phyloP scores from a whole-genome alignment of 2,329 filamentous ascomycete genomes.

The Pseudocercospora macadamiae region DNA sequence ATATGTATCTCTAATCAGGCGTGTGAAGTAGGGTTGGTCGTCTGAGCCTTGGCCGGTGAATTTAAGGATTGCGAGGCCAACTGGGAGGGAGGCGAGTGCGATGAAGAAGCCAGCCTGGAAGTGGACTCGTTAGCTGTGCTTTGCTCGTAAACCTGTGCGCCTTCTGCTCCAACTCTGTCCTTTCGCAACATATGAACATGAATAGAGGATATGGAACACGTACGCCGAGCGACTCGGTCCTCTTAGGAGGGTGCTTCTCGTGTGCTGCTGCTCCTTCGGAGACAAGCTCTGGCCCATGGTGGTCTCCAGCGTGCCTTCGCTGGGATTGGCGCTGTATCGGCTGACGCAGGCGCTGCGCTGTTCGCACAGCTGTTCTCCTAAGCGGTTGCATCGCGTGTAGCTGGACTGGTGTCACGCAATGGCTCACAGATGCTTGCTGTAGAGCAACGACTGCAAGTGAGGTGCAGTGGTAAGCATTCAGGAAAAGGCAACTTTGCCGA shows the following conservation, averaged over 20 bases:
- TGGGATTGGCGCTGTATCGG: slow-evolving; percentile 40
- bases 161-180: neutral
- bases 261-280: slow-evolving; percentile 38
- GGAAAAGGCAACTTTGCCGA: neutral
- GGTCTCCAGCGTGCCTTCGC: slow-evolving; percentile 46
- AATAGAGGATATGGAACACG: slow-evolving; percentile 32
- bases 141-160: neutral
- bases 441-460: neutral
- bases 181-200: neutral
- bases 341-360: slow-evolving; percentile 43
- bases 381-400: slow-evolving; percentile 48
- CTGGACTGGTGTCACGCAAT: neutral
- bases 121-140: slow-evolving; percentile 21
- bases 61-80: slow-evolving; percentile 49
- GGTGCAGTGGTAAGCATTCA: neutral
- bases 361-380: slow-evolving; percentile 47
- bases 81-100: slow-evolving; percentile 50
- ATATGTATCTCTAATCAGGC: slow-evolving; percentile 61
- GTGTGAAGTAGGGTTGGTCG: slow-evolving; percentile 48
- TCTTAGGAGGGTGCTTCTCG: slow-evolving; percentile 37
- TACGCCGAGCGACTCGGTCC: slow-evolving; percentile 56
- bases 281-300: slow-evolving; percentile 39
- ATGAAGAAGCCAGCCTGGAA: slow-evolving; percentile 53
- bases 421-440: neutral
- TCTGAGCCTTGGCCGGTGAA: slow-evolving; percentile 46